Evolutionary conservation across 2,329 filamentous ascomycete genomes (phyloP), one percentile per base, ranked within the genome.

Genomic region (Cryphonectria radicalis): DNA sequence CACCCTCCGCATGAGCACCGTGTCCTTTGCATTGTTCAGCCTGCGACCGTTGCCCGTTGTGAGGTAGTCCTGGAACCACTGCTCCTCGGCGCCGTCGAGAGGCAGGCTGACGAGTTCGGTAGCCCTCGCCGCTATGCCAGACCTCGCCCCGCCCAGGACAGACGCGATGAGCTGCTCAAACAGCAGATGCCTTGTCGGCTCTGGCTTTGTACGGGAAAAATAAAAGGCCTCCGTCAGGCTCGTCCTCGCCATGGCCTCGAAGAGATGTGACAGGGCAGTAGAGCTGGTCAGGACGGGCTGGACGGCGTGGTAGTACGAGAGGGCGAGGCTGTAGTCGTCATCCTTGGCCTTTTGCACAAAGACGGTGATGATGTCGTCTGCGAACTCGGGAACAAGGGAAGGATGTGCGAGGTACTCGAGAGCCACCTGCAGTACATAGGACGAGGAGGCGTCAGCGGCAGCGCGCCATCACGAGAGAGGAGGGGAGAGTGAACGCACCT

Each of bases 401-500:
- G 94, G 93, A 76, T 96, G 91, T 4, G 93, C 91, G 19, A 97
- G 87, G 78, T 91, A 90, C 76, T 93, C 90, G 40, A 97, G 85
- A 3, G 93, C 93, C 74, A 84, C 81, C 87, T 92, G 60, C 17
- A 53, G 42, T 6, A n/a, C 32, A 32, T 32, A 32, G 32, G 46
- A 50, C 57, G 46, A 59, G 40, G 17, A 59, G 5, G 6, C 42
- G 32, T 67, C 69, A 67, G 64, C 42, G 14, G 17, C 46, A 50
- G 46, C 22, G 46, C 22, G 46, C 46, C 7, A 42, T 42, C 17
- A 28, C 35, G n/a, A 50, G 32, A 32, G 42, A 25, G 17, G 17
- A n/a, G 10, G 37, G 37, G 37, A 37, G 37, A 37, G 5, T 37
- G 25, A 13, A 43, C 81, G 8, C 77, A 92, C 90, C 74, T 86